phyloP scores from a whole-genome alignment of 2,329 filamentous ascomycete species.

The Rutstroemia sp. region DNA sequence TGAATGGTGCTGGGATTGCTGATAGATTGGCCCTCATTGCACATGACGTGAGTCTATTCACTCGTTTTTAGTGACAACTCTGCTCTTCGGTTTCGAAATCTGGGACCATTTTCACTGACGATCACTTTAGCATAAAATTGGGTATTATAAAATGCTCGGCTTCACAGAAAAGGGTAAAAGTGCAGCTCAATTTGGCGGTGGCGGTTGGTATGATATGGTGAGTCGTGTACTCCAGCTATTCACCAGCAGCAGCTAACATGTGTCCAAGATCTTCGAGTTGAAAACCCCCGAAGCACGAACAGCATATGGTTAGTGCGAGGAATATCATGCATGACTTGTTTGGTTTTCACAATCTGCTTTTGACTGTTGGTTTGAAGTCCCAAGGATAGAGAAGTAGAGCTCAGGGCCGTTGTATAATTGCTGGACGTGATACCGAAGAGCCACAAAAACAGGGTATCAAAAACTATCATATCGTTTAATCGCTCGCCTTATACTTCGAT shows the following conservation, averaged over 20 bases:
- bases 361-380: neutral
- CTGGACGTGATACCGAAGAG: neutral
- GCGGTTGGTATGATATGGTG: slow-evolving; percentile 80
- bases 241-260: neutral
- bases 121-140: slow-evolving; percentile 49
- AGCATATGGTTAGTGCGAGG: slow-evolving; percentile 17
- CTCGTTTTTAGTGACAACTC: neutral
- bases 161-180: slow-evolving; percentile 65
- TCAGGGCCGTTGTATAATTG: neutral
- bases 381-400: neutral
- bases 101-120: slow-evolving; percentile 1
- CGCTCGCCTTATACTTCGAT: slow-evolving; percentile 52
- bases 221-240: slow-evolving; percentile 18
- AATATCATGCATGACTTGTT: neutral
- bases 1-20: slow-evolving; percentile 61
- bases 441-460: slow-evolving; percentile 10
- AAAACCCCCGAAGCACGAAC: slow-evolving; percentile 24
- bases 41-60: slow-evolving; percentile 48
- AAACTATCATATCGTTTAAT: slow-evolving; percentile 36
- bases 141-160: slow-evolving; percentile 70
- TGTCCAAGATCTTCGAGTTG: slow-evolving; percentile 22
- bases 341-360: neutral
- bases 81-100: neutral
- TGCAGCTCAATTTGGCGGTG: slow-evolving; percentile 64
- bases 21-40: slow-evolving; percentile 71